These are phyloP conservation scores for Oryza coarctata DNA, from an alignment of 176 grass and related monocot genomes.

Conservation along the genomic window DNA sequence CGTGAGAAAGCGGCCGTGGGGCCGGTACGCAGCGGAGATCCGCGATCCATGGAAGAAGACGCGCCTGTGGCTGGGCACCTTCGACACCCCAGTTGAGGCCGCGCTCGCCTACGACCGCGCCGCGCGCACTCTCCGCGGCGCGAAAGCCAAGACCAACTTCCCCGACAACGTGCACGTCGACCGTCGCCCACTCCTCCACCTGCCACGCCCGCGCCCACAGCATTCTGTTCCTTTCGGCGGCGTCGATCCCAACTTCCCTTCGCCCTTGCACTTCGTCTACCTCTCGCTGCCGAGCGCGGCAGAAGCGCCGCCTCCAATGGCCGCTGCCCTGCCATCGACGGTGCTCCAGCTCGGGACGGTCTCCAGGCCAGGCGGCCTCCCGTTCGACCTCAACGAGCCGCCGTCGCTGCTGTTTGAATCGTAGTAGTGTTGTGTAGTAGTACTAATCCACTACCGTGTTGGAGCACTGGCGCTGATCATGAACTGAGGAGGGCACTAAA, in stretches of 20 bases:
- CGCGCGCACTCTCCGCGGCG: slow-evolving; percentile 63
- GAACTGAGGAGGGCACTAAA: not conserved
- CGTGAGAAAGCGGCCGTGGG: slow-evolving; percentile 89
- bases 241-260: slow-evolving; percentile 30
- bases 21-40: slow-evolving; percentile 83
- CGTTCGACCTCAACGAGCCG: slow-evolving; percentile 77
- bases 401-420: slow-evolving; percentile 29
- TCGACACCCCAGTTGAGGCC: slow-evolving; percentile 80
- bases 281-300: not conserved
- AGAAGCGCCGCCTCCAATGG: no score
- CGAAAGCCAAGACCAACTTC: slow-evolving; percentile 92
- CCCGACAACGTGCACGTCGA: not conserved
- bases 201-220: not conserved
- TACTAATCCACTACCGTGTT: no score
- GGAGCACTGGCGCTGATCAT: not conserved
- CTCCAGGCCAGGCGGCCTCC: not conserved
- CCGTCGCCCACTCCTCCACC: not conserved
- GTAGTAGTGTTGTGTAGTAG: not conserved
- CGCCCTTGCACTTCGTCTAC: slow-evolving; percentile 38
- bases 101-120: slow-evolving; percentile 90
- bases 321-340: slow-evolving; percentile 20
- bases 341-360: slow-evolving; percentile 38
- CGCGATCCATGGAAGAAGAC: slow-evolving; percentile 97
- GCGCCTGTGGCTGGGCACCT: slow-evolving; percentile 88
- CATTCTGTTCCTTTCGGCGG: not conserved